Percentiles rank a stretch among this genome's conserved stretches.
Conservation (phyloP, 345 rosid genomes). For the Psidium guajava region DNA sequence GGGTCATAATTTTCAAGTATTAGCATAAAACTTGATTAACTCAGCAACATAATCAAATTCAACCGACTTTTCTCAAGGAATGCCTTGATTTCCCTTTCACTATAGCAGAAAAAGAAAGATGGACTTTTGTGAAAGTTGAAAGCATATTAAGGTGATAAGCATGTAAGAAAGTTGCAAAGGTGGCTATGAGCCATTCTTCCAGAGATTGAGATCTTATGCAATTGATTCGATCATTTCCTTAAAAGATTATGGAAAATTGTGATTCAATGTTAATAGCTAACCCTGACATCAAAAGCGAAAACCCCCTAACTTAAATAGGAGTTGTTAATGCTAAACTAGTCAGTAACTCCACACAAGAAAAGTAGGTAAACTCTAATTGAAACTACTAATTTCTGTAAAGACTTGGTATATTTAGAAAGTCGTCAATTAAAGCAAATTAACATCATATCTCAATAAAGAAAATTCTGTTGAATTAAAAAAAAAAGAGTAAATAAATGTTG, state of each 20-base stretch:
- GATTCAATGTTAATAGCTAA: background rate
- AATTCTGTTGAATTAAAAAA: background rate
- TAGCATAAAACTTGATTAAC: background rate
- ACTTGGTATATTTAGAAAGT: background rate
- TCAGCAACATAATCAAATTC: background rate
- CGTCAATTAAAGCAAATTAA: background rate
- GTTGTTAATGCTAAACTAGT: background rate
- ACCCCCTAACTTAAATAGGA: background rate
- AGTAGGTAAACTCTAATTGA: background rate
- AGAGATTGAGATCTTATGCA: background rate
- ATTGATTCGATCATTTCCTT: background rate
- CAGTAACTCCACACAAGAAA: background rate
- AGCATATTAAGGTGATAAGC: background rate
- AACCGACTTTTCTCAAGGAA: rapidly evolving
- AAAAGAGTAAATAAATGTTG: background rate
- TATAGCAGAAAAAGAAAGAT: background rate
- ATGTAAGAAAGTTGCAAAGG: background rate
- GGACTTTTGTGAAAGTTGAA: background rate
- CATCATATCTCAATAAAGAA: background rate
- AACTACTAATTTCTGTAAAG: background rate
- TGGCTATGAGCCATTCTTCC: background rate
- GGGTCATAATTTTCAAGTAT: background rate
- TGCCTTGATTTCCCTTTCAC: background rate
- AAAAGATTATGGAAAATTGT: background rate
- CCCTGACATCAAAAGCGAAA: background rate